Percentiles rank a stretch among this genome's conserved stretches.
phyloP scores from a whole-genome alignment of 129 eudicot genomes.

The Flaveria linearis region DNA sequence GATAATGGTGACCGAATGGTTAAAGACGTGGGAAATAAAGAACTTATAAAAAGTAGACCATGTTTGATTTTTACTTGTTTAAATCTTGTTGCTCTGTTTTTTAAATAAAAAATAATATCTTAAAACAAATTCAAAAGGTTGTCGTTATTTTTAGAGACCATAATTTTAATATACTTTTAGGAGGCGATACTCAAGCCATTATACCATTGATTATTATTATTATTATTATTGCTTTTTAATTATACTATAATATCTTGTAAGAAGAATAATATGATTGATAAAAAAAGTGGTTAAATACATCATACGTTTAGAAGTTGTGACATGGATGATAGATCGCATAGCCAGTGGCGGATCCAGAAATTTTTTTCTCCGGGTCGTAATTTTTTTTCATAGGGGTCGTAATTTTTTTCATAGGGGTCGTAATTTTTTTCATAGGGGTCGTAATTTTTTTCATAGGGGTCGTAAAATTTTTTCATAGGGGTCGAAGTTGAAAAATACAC shows the following conservation, averaged over 20 bases:
- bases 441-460: too few relatives aligned
- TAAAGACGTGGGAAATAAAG: background rate
- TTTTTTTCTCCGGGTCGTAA: too few relatives aligned
- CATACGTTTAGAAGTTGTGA: background rate
- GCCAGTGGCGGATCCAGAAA: too few relatives aligned
- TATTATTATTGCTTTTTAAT: background rate
- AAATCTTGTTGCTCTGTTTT: background rate
- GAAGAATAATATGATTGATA: background rate
- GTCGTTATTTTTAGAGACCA: slow-evolving; percentile 1
- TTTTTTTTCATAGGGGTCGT: too few relatives aligned
- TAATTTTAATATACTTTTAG: background rate
- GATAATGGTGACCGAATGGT: background rate
- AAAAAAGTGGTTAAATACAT: background rate
- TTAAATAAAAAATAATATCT: background rate
- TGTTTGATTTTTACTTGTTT: slow-evolving; percentile 3
- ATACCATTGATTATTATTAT: background rate
- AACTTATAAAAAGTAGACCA: background rate
- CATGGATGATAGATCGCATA: background rate
- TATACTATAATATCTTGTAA: background rate
- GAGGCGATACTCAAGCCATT: background rate
- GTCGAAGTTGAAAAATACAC: too few relatives aligned
- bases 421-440: too few relatives aligned
- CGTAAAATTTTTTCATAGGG: too few relatives aligned
- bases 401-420: too few relatives aligned
- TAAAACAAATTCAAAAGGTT: background rate